Percentiles rank a stretch among this genome's conserved stretches.
Conservation (phyloP, 2,329 filamentous ascomycete genomes). For the Bipolaris gigantea region DNA sequence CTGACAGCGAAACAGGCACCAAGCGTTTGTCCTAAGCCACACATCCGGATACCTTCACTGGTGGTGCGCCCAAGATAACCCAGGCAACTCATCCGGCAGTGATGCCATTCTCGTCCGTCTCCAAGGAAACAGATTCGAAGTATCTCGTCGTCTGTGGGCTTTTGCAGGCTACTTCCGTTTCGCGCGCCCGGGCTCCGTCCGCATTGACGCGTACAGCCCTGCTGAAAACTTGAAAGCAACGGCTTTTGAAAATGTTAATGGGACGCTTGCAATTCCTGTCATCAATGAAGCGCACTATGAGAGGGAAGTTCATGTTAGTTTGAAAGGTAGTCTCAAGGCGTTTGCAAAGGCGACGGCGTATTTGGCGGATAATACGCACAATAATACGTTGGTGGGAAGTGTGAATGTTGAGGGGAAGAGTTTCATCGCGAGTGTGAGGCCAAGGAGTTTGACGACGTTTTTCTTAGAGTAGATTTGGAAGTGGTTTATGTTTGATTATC, state of each 20-base stretch:
- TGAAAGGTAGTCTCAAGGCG: not conserved
- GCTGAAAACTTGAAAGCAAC: constrained; percentile 27
- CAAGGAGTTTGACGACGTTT: constrained; percentile 8
- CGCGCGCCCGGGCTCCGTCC: constrained; percentile 41
- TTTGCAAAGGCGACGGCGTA: constrained; percentile 3
- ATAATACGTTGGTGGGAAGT: constrained; percentile 9
- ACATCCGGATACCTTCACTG: constrained; percentile 57
- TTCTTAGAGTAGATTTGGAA: constrained; percentile 4
- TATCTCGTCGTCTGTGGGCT: constrained; percentile 43
- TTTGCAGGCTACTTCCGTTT: constrained; percentile 44
- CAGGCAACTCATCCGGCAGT: constrained; percentile 26
- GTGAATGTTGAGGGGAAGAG: not conserved
- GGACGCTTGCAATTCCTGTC: constrained; percentile 32
- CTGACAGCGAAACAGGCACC: constrained; percentile 26
- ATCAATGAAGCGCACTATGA: constrained; percentile 34
- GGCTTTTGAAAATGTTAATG: constrained; percentile 33
- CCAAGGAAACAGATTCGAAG: constrained; percentile 29
- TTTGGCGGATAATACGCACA: constrained; percentile 10
- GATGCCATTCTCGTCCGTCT: constrained; percentile 24
- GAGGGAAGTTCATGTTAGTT: constrained; percentile 3
- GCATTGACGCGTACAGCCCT: constrained; percentile 34
- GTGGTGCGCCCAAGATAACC: constrained; percentile 45
- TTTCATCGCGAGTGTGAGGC: constrained; percentile 1
- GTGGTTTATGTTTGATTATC: not conserved
- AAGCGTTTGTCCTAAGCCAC: constrained; percentile 10